Base-by-base conservation (phyloP, 768 basidiomycete species). In the Aureoboletus auriporus region DNA sequence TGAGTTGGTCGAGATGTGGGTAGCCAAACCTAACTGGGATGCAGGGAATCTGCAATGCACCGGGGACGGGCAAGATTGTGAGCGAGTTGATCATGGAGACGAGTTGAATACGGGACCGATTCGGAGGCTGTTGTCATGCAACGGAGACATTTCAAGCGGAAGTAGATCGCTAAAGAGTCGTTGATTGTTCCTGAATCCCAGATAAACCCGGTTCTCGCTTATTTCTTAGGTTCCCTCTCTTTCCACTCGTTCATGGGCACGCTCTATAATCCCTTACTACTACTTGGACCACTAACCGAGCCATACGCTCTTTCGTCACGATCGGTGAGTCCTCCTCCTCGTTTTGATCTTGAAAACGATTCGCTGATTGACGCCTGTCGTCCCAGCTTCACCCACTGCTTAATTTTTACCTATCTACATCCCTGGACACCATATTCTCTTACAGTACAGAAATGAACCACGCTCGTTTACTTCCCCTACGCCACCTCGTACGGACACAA, bases 21-120 rank as follows among this genome's bases (percentile, higher is more conserved):
- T 31, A 5, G 12, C 2, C 5, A 31, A 8, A 31, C 12, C 8
- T 9, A 9, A 12, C 30, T 31, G 2, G 30, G 8, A 31, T 12
- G 30, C 47, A 86, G 86, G 86, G 87, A 0, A 84, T 89, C 36
- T 88, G 81, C 63, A 88, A 88, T 62, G 89, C 83, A 4, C 90
- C 92, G 0, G 92, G 89, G 5, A 93, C 90, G 4, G 93, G 84
- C 1, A 79, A 76, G 55, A 80, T 79, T 7, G 63, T 96, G 36
- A 72, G 80, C 12, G 87, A 91, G 63, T 67, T 89, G 14, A 68
- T 93, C 7, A 71, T 92, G 68, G 78, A 84, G 29, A n/a, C n/a
- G 86, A 86, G 10, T 29, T 75, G 75, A n/a, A n/a, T n/a, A 50
- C 52, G 57, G 52, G 37, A 39, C 53, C 49, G 57, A 47, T 10